Evolutionary conservation across 768 basidiomycete species (phyloP).

Genomic region (Nevesoporus exiguus): DNA sequence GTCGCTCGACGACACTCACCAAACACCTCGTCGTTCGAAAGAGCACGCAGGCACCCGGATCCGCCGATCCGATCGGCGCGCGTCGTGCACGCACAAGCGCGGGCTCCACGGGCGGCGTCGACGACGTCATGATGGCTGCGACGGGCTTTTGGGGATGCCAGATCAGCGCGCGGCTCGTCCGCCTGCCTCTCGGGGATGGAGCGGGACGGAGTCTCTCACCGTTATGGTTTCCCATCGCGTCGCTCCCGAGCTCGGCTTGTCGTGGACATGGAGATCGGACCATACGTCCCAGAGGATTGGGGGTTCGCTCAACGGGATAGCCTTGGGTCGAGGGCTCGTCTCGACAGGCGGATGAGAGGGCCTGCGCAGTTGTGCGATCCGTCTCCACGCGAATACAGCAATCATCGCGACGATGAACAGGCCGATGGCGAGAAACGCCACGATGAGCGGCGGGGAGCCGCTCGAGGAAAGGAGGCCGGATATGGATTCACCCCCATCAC

Average conservation of each 20-base stretch:
- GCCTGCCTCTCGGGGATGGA: neutral
- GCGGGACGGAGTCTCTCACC: constrained; percentile 29
- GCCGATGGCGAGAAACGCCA: constrained; percentile 58
- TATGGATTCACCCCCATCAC: neutral
- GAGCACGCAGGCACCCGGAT: neutral
- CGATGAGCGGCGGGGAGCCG: constrained; percentile 52
- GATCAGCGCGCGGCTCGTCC: neutral
- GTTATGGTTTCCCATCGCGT: constrained; percentile 39
- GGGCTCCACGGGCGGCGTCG: neutral
- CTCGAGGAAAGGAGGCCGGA: constrained; percentile 28
- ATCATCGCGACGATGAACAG: constrained; percentile 50
- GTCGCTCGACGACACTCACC: constrained; percentile 2
- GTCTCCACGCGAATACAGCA: constrained; percentile 46
- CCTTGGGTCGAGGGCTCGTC: neutral
- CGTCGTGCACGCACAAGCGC: neutral
- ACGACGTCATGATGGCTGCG: constrained; percentile 13
- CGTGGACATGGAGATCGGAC: constrained; percentile 4
- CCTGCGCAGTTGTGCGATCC: constrained; percentile 24
- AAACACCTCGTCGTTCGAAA: neutral
- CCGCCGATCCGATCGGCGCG: neutral
- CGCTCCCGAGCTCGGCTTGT: neutral
- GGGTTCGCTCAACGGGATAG: constrained; percentile 19
- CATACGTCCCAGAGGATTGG: constrained; percentile 49
- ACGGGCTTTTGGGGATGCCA: constrained; percentile 18
- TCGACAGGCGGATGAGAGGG: constrained; percentile 3